Percentiles rank a stretch among this genome's conserved stretches.
Conservation (phyloP, 75 land plant species). For the Gnetum montanum region DNA sequence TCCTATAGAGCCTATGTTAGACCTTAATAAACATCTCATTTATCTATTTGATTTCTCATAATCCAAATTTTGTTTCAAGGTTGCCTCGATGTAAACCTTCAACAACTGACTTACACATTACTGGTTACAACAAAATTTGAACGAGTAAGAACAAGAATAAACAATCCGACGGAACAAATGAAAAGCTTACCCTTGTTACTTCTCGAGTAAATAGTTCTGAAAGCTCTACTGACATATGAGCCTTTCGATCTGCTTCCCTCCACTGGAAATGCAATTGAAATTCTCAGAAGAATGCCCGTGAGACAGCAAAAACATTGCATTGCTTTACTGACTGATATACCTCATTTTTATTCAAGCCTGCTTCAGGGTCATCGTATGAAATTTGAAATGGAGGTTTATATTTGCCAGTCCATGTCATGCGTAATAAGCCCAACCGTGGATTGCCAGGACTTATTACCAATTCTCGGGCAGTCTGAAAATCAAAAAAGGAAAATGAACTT, state of each 20-base stretch:
- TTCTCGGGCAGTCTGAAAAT: slow-evolving; percentile 71
- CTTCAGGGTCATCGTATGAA: slow-evolving; percentile 49
- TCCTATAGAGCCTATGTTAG: too few species aligned
- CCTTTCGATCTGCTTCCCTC: slow-evolving; percentile 59
- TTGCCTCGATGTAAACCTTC: neutral
- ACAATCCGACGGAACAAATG: too few species aligned
- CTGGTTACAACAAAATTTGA: neutral
- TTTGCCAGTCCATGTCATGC: slow-evolving; percentile 33
- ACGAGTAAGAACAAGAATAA: neutral
- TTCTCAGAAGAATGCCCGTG: too few species aligned
- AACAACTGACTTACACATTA: neutral
- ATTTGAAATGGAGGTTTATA: slow-evolving; percentile 14
- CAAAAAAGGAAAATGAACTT: slow-evolving; percentile 1
- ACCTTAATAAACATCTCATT: too few species aligned
- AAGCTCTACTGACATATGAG: slow-evolving; percentile 53
- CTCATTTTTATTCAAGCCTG: slow-evolving; percentile 45
- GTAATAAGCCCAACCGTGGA: slow-evolving; percentile 49
- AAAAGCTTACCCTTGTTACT: slow-evolving; percentile 56
- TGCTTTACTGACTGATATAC: slow-evolving; percentile 14
- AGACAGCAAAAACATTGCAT: neutral
- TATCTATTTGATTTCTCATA: too few species aligned
- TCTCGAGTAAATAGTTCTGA: slow-evolving; percentile 83
- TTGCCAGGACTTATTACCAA: slow-evolving; percentile 70
- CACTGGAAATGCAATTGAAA: slow-evolving; percentile 37
- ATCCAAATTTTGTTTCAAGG: too few species aligned